phyloP scores from a whole-genome alignment of 208 protist species.

The Tetramitus jugosus region DNA sequence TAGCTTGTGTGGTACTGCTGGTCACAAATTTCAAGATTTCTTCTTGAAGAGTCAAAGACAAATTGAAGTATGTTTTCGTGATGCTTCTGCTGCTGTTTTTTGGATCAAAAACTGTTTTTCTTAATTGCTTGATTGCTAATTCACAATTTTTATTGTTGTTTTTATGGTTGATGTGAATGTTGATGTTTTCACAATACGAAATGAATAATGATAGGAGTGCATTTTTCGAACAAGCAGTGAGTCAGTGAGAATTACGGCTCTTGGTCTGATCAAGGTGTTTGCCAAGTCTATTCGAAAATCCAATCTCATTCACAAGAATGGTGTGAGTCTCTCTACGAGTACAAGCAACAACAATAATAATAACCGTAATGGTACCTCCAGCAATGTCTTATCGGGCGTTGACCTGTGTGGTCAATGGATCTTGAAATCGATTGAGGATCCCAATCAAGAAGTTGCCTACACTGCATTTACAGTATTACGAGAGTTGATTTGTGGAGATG shows the following conservation, averaged over 20 bases:
- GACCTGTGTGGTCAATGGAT: not conserved
- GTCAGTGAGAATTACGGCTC: not conserved
- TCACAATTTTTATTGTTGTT: too few relatives aligned
- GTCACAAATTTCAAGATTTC: not conserved
- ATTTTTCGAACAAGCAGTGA: not conserved
- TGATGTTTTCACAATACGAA: not conserved
- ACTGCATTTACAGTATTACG: slow-evolving; percentile 2
- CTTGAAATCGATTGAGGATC: not conserved
- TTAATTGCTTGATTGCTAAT: too few relatives aligned
- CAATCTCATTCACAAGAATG: not conserved
- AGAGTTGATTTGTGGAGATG: slow-evolving; percentile 23
- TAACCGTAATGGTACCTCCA: too few relatives aligned
- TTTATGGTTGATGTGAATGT: too few relatives aligned
- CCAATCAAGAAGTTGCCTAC: slow-evolving; percentile 14
- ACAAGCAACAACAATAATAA: too few relatives aligned
- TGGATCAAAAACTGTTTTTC: too few relatives aligned
- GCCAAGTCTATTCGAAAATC: not conserved
- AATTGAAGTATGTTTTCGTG: not conserved
- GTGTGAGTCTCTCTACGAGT: not conserved
- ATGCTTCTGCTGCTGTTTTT: not conserved
- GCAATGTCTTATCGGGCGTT: not conserved
- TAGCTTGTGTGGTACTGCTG: not conserved
- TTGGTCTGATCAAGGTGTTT: not conserved
- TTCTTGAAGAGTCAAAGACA: slow-evolving; percentile 5
- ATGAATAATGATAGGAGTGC: not conserved